Conservation (phyloP, 1,139 yeast genomes). For the Debaryomyces sp. region DNA sequence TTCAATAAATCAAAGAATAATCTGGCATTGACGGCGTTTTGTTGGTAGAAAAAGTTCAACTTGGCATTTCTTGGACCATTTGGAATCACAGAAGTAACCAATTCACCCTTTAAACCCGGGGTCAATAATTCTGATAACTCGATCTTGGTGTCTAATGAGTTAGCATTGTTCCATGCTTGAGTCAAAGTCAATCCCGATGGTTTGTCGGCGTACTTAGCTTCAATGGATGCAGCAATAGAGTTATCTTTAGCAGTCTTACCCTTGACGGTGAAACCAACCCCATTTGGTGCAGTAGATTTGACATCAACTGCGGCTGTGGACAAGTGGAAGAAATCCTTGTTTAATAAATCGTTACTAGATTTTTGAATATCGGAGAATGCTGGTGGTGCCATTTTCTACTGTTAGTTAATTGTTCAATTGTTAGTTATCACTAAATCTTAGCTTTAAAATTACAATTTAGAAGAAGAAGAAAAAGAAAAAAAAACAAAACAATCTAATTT, state of each 20-base stretch:
- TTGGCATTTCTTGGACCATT: constrained; percentile 87
- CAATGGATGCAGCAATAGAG: constrained; percentile 85
- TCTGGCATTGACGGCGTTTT: constrained; percentile 92
- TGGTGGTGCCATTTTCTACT: constrained; percentile 54
- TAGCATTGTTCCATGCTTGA: constrained; percentile 98
- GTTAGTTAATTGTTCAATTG: constrained; percentile 2
- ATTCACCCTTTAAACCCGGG: constrained; percentile 93
- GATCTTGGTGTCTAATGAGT: constrained; percentile 88
- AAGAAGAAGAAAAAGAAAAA: constrained; percentile 10
- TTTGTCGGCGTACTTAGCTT: constrained; percentile 93
- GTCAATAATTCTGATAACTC: constrained; percentile 91
- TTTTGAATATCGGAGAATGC: constrained; percentile 90
- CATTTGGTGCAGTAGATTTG: constrained; percentile 94
- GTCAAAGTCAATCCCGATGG: constrained; percentile 90
- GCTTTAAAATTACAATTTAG: constrained; percentile 4
- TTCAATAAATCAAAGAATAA: constrained; percentile 93
- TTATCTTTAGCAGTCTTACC: constrained; percentile 88
- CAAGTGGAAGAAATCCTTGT: constrained; percentile 91
- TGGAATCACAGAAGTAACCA: constrained; percentile 87
- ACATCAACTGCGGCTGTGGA: constrained; percentile 87
- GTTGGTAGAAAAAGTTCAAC: constrained; percentile 88
- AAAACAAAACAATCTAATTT: constrained; percentile 5
- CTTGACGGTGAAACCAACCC: constrained; percentile 92
- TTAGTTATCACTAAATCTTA: neutral
- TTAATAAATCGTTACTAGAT: constrained; percentile 85